A percentile compares a stretch with the other conserved stretches of the same genome.
Evolutionary conservation across 768 basidiomycete species (phyloP).

Genomic region (Tephrocybe sp.): DNA sequence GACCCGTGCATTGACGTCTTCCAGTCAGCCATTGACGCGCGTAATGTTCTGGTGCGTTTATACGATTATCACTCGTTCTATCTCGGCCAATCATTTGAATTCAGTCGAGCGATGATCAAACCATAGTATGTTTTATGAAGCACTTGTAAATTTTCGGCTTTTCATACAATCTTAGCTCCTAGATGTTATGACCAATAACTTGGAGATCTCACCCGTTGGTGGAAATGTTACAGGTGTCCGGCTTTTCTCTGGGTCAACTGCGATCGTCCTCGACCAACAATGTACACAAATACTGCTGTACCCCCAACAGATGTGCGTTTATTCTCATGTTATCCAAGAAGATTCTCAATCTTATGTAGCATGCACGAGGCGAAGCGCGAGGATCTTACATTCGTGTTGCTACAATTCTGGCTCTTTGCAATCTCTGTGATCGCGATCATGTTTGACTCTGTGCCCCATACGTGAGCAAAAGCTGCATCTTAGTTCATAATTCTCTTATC

Average conservation of each 20-base stretch:
- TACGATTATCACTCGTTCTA: too few relatives aligned
- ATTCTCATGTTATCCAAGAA: neutral
- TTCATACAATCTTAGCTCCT: too few relatives aligned
- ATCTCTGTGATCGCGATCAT: conserved; percentile 51
- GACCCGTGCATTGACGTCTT: conserved; percentile 38
- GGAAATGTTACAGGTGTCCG: conserved; percentile 27
- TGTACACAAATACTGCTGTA: conserved; percentile 48
- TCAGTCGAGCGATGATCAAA: too few relatives aligned
- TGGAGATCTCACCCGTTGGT: too few relatives aligned
- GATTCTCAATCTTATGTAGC: conserved; percentile 23
- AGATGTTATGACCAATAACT: too few relatives aligned
- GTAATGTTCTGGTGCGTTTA: conserved; percentile 7
- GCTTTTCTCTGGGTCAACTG: conserved; percentile 19
- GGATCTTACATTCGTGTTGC: conserved; percentile 44
- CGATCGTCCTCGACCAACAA: conserved; percentile 30
- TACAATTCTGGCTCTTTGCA: conserved; percentile 56
- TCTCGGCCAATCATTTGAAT: too few relatives aligned
- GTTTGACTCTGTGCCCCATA: conserved; percentile 54
- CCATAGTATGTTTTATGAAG: too few relatives aligned
- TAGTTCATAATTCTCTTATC: neutral
- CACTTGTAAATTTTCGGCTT: too few relatives aligned
- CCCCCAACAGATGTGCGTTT: conserved; percentile 42
- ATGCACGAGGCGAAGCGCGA: conserved; percentile 44
- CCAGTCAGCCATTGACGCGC: conserved; percentile 20
- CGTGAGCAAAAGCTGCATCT: conserved; percentile 30